Base-by-base conservation (phyloP, 305 asterid genomes). In the Rubia peregrina region DNA sequence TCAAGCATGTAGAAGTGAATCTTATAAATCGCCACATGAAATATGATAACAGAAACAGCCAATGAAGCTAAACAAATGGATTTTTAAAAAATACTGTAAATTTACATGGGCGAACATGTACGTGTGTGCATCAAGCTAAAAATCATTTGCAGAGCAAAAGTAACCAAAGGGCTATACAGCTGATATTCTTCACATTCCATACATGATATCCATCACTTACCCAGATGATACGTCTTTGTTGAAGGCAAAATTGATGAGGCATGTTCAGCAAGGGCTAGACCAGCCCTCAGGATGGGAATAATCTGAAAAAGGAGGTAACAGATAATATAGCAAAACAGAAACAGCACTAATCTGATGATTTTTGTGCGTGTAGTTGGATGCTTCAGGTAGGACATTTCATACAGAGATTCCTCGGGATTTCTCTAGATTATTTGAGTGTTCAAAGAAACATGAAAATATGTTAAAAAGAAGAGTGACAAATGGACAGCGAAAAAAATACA, bases 221-320 rank as follows among this genome's bases (percentile, higher is more conserved):
- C 99, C 70, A 95, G 79, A 86, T 95, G 99, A 78, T 88, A 90
- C 53, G 87, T 95, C 65, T 83, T 91, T 70, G 85, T 87, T 33
- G 96, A 89, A 4, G 99, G 97, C 77, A 95, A 84, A 83, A 95
- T 67, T 73, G 95, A 86, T 64, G 97, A 74, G 71, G 97, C 96
- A 76, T 91, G 86, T 82, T 95, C 98, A 21, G 99, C 97, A 79
- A 95, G 86, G 70, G 96, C 99, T 76, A 95, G 94, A 69, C 99
- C 99, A 71, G 98, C 99, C 82, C 99, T 91, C 92, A 95, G 79
- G 78, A 95, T 90, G 75, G 99, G 99, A 81, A 95, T 82, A 79
- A 95, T 77, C 99, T 95, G 89, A 70, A 82, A 74, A 3, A 67
- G 40, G 62, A 14, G 71, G 65, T 30, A 72, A 62, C 55, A 74